Evolutionary conservation across 1,284 basidiomycete species (phyloP), one percentile per base, ranked within the genome.

Genomic region (Leccinum solheimii): DNA sequence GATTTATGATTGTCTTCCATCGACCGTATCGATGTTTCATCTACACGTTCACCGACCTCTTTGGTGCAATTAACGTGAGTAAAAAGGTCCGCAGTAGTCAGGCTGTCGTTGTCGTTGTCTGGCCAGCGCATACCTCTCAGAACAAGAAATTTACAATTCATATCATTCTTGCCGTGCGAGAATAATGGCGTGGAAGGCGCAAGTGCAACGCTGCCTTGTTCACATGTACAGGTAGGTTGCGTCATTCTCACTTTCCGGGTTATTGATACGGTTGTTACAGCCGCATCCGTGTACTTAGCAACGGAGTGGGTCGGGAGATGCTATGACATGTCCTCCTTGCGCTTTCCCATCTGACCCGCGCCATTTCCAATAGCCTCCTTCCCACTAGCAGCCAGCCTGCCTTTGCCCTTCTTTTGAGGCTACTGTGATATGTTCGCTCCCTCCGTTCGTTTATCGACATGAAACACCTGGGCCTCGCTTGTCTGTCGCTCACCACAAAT

Each of bases 401-500:
- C 36, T 34, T 52, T 40, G 59, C 68, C 67, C 40, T 57, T 69
- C 62, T 45, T 67, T 64, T 57, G 57, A 59, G 62, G 63, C 59
- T 40, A 63, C 21, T 57, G 73, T 72, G 68, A 66, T 60, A 75
- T 73, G 71, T 65, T 27, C 55, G 14, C 53, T 54, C 48, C 55
- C 36, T 19, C 38, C 60, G 1, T 53, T 53, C 52, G 3, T 63
- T 64, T 27, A 40, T 56, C 57, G 50, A 48, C 5, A 74, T 75
- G 72, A 62, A 16, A 57, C 58, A 71, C 61, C 78, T 77, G 76
- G 76, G 68, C 72, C 77, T 82, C 62, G 75, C 85, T 68, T 92
- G 90, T 75, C 78, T 92, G 63, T 92, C 91, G 43, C 77, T 83
- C 50, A 83, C 86, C 61, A 76, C 87, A 48, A 88, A 85, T 65